phyloP scores from a whole-genome alignment of 495 filamentous ascomycete genomes.

The Aspergillus cavernicola region DNA sequence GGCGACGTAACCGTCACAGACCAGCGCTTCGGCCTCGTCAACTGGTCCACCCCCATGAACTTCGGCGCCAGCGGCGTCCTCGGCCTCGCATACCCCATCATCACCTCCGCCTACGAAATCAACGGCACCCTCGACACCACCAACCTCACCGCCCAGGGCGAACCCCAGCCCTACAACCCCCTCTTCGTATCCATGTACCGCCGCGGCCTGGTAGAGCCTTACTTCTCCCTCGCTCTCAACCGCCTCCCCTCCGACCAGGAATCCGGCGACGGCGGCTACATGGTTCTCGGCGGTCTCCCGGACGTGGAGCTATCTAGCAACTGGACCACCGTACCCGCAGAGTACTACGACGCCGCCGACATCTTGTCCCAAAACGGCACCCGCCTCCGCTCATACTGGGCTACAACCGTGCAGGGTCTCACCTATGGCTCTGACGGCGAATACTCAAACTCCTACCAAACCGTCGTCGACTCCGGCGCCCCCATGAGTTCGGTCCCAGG shows the following conservation, averaged over 20 bases:
- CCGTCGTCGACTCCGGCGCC: constrained; percentile 69
- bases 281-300: constrained; percentile 26
- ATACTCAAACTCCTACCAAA: constrained; percentile 24
- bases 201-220: constrained; percentile 45
- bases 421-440: constrained; percentile 20
- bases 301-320: constrained; percentile 17
- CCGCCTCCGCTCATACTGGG: constrained; percentile 24
- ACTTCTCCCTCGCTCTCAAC: constrained; percentile 48
- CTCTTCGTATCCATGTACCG: constrained; percentile 55
- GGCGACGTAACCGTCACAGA: constrained; percentile 48
- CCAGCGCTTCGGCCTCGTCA: constrained; percentile 53
- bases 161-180: constrained; percentile 47
- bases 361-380: constrained; percentile 13
- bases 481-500: constrained; percentile 57
- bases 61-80: constrained; percentile 51
- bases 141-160: constrained; percentile 25
- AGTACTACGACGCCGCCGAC: constrained; percentile 13
- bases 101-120: constrained; percentile 33
- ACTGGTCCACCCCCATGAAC: constrained; percentile 45
- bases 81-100: constrained; percentile 56
- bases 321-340: constrained; percentile 21
- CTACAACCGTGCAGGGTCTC: constrained; percentile 17
- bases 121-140: constrained; percentile 22
- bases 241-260: constrained; percentile 14
- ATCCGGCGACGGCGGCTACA: constrained; percentile 22